Percentiles rank a stretch among this genome's conserved stretches.
Evolutionary conservation across 2,329 filamentous ascomycete species (phyloP).

Genomic region (Clarireedia sp.): DNA sequence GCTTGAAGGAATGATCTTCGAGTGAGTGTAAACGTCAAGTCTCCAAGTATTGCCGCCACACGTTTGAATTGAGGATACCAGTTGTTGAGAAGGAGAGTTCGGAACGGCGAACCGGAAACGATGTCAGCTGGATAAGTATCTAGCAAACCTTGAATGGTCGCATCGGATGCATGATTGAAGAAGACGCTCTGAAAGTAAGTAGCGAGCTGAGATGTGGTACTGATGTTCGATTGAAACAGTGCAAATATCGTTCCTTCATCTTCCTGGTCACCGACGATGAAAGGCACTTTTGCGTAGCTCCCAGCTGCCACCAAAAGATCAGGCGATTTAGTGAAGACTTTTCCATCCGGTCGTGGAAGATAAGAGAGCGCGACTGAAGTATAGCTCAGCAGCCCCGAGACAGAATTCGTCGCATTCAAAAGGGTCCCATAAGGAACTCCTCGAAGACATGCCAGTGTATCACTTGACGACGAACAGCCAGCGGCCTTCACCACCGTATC

Average conservation of each 20-base stretch:
- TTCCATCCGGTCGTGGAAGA: constrained; percentile 65
- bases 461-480: constrained; percentile 49
- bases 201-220: constrained; percentile 48
- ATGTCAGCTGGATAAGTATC: constrained; percentile 48
- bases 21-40: constrained; percentile 65
- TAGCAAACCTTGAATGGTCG: constrained; percentile 48
- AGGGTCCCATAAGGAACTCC: constrained; percentile 49
- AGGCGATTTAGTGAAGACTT: constrained; percentile 51
- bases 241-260: constrained; percentile 73
- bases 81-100: constrained; percentile 60
- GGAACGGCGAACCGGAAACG: constrained; percentile 59
- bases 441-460: constrained; percentile 61
- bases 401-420: constrained; percentile 59
- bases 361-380: constrained; percentile 63
- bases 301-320: constrained; percentile 48
- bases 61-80: constrained; percentile 72
- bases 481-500: constrained; percentile 51
- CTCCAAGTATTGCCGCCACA: constrained; percentile 66
- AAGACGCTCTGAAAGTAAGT: constrained; percentile 53
- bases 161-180: constrained; percentile 48
- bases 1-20: constrained; percentile 55
- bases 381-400: constrained; percentile 61
- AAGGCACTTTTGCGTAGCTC: constrained; percentile 50
- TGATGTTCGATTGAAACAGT: constrained; percentile 62
- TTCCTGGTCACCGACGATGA: constrained; percentile 68